phyloP scores from a whole-genome alignment of 768 basidiomycete species.

The Lentinula raphanica region DNA sequence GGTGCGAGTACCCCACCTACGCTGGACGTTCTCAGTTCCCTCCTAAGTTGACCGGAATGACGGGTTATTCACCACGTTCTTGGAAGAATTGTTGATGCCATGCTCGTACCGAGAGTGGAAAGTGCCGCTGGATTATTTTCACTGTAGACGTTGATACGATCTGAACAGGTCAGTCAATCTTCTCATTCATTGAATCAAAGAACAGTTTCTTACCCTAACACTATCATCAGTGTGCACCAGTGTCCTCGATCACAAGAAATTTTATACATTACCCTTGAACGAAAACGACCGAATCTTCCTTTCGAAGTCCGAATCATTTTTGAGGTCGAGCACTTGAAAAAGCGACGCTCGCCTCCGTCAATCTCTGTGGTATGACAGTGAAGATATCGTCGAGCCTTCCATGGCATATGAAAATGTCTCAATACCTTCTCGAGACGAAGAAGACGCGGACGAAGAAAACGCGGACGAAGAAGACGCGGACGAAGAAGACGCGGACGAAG shows the following conservation, averaged over 20 bases:
- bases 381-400: slow-evolving; percentile 83
- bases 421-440: slow-evolving; percentile 78
- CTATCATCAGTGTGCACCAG: slow-evolving; percentile 50
- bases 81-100: slow-evolving; percentile 97
- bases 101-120: slow-evolving; percentile 93
- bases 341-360: slow-evolving; percentile 96
- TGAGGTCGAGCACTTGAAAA: slow-evolving; percentile 95
- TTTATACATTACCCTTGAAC: slow-evolving; percentile 94
- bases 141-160: slow-evolving; percentile 99
- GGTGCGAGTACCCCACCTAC: slow-evolving; percentile 91
- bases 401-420: slow-evolving; percentile 94
- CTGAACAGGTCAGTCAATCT: slow-evolving; percentile 80
- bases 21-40: slow-evolving; percentile 94
- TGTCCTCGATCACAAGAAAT: slow-evolving; percentile 97
- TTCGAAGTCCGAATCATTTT: slow-evolving; percentile 99
- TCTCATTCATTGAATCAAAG: not conserved
- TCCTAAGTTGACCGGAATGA: slow-evolving; percentile 93
- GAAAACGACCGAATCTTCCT: slow-evolving; percentile 94
- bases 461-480: too few relatives aligned
- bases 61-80: slow-evolving; percentile 97
- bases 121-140: slow-evolving; percentile 98
- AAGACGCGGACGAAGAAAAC: too few relatives aligned
- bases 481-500: too few relatives aligned
- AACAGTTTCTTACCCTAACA: slow-evolving; percentile 9
- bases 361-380: slow-evolving; percentile 99